phyloP scores from a whole-genome alignment of 139 green algal species.

The Chloropicon primus region DNA sequence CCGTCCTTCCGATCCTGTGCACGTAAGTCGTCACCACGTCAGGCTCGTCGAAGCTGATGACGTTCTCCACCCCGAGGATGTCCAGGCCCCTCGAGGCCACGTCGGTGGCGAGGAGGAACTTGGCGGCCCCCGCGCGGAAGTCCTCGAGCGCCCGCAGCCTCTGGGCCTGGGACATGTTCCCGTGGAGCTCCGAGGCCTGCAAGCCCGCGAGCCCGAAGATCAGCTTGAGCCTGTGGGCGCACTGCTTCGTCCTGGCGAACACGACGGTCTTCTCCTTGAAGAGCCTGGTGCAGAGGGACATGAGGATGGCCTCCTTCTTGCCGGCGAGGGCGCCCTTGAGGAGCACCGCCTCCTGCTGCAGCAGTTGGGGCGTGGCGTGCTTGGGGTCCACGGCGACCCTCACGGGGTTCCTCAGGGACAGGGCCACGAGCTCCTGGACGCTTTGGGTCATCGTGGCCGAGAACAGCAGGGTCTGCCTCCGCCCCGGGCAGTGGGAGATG shows the following conservation, averaged over 20 bases:
- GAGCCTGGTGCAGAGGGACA: slow-evolving; percentile 59
- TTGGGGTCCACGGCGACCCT: slow-evolving; percentile 73
- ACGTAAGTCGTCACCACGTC: slow-evolving; percentile 48
- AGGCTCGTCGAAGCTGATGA: slow-evolving; percentile 89
- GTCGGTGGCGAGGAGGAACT: slow-evolving; percentile 73
- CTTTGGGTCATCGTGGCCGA: slow-evolving; percentile 49
- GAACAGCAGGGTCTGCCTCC: slow-evolving; percentile 93
- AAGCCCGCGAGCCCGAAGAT: slow-evolving; percentile 80
- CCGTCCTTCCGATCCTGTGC: slow-evolving; percentile 82
- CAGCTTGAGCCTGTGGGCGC: slow-evolving; percentile 82
- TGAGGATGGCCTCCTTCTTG: slow-evolving; percentile 74
- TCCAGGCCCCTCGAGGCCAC: slow-evolving; percentile 85
- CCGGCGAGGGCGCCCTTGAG: slow-evolving; percentile 44
- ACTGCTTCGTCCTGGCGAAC: slow-evolving; percentile 80
- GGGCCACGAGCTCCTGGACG: slow-evolving; percentile 67
- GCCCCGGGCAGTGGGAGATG: slow-evolving; percentile 50
- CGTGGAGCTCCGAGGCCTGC: slow-evolving; percentile 79
- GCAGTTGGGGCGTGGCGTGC: slow-evolving; percentile 38
- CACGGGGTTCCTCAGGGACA: slow-evolving; percentile 70
- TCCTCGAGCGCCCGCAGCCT: slow-evolving; percentile 71
- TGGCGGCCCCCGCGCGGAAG: slow-evolving; percentile 47
- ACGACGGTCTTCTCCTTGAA: slow-evolving; percentile 73
- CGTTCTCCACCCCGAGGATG: slow-evolving; percentile 75
- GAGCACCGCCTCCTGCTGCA: slow-evolving; percentile 78
- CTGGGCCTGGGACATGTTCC: slow-evolving; percentile 79